A percentile compares a stretch with the other conserved stretches of the same genome.
Evolutionary conservation across 2,329 filamentous ascomycete genomes (phyloP).

Genomic region (Epichloe scottii): DNA sequence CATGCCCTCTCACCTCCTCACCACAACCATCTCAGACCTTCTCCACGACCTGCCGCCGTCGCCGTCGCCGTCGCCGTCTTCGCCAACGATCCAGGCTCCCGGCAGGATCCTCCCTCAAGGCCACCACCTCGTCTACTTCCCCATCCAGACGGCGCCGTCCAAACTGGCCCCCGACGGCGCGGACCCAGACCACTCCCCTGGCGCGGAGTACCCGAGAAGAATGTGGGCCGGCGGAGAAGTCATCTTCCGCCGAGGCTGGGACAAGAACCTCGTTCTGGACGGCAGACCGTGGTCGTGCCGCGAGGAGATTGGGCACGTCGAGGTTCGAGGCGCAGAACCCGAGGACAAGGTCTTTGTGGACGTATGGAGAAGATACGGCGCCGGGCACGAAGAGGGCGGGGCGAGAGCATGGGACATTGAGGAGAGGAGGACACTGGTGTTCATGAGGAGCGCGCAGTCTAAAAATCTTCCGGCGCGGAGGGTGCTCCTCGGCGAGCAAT

Average conservation of each 20-base stretch:
- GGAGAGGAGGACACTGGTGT: slow-evolving; percentile 40
- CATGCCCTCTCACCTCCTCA: slow-evolving; percentile 52
- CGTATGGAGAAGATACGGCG: slow-evolving; percentile 33
- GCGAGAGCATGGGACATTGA: slow-evolving; percentile 21
- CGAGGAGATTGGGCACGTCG: slow-evolving; percentile 31
- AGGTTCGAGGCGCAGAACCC: slow-evolving; percentile 18
- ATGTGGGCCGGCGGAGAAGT: slow-evolving; percentile 84
- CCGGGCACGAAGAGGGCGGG: slow-evolving; percentile 11
- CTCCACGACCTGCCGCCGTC: slow-evolving; percentile 19
- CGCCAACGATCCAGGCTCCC: slow-evolving; percentile 12
- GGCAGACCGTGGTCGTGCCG: slow-evolving; percentile 28
- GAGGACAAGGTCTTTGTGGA: slow-evolving; percentile 39
- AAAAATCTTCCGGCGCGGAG: slow-evolving; percentile 2
- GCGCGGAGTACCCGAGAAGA: slow-evolving; percentile 56
- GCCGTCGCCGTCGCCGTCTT: slow-evolving; percentile 2
- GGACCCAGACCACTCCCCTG: slow-evolving; percentile 66
- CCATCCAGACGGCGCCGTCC: slow-evolving; percentile 49
- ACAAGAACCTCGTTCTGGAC: slow-evolving; percentile 23
- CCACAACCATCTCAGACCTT: slow-evolving; percentile 45
- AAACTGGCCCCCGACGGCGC: slow-evolving; percentile 70
- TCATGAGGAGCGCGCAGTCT: slow-evolving; percentile 27
- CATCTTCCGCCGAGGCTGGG: slow-evolving; percentile 30
- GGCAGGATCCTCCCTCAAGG: slow-evolving; percentile 42
- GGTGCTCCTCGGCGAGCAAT: slow-evolving; percentile 11
- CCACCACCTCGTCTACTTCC: slow-evolving; percentile 83